Conservation (phyloP, 2,329 filamentous ascomycete species). For the Lecanicillium sp. region DNA sequence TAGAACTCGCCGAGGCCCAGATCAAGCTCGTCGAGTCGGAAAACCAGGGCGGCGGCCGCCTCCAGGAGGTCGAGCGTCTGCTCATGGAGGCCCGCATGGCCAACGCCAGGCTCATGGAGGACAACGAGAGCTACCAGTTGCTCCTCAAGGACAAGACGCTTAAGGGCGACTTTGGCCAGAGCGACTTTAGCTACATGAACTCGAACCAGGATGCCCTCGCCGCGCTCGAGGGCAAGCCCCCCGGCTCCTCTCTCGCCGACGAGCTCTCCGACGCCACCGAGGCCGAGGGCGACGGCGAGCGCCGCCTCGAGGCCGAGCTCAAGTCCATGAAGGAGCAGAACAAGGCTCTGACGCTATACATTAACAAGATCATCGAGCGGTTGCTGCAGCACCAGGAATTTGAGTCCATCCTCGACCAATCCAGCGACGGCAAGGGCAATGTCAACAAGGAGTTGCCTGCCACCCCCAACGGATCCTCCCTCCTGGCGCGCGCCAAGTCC, state of each 20-base stretch:
- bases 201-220: slow-evolving; percentile 60
- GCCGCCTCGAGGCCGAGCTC: slow-evolving; percentile 70
- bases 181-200: slow-evolving; percentile 68
- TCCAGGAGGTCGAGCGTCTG: slow-evolving; percentile 85
- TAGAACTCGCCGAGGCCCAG: slow-evolving; percentile 90
- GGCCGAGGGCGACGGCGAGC: slow-evolving; percentile 54
- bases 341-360: slow-evolving; percentile 94
- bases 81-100: slow-evolving; percentile 91
- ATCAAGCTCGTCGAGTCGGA: slow-evolving; percentile 94
- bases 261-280: slow-evolving; percentile 70
- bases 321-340: slow-evolving; percentile 85
- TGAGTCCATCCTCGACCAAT: slow-evolving; percentile 85
- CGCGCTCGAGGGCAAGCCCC: slow-evolving; percentile 52
- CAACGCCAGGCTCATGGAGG: slow-evolving; percentile 93
- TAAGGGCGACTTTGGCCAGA: slow-evolving; percentile 84
- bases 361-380: slow-evolving; percentile 98
- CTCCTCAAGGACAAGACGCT: slow-evolving; percentile 91
- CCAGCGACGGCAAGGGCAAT: slow-evolving; percentile 50
- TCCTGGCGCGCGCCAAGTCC: slow-evolving; percentile 57
- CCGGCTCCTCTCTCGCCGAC: slow-evolving; percentile 66
- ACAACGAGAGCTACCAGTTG: slow-evolving; percentile 96
- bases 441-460: slow-evolving; percentile 81
- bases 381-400: slow-evolving; percentile 92
- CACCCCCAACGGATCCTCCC: slow-evolving; percentile 47
- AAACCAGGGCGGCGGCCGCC: slow-evolving; percentile 79